Conservation (phyloP, 805 yeast species). For the Yamadazyma endophytica region DNA sequence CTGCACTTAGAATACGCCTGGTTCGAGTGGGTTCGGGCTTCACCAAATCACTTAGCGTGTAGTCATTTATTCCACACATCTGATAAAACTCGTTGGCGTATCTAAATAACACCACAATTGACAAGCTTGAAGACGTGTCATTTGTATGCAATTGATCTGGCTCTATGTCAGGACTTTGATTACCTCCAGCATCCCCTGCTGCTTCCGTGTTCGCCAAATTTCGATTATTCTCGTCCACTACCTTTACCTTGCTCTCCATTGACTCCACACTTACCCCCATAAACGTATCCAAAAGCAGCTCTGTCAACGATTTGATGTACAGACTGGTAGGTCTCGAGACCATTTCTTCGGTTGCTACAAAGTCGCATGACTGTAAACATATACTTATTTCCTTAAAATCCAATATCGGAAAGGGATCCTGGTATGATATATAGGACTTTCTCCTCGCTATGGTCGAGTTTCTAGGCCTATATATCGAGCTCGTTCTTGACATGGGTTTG, state of each 20-base stretch:
- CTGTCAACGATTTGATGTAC: conserved; percentile 51
- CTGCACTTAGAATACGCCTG: conserved; percentile 69
- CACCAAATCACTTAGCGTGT: conserved; percentile 66
- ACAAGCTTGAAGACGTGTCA: conserved; percentile 35
- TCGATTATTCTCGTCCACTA: conserved; percentile 1
- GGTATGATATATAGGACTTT: conserved; percentile 14
- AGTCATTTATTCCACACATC: conserved; percentile 75
- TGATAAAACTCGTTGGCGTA: conserved; percentile 59
- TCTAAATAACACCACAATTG: conserved; percentile 53
- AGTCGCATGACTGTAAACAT: conserved; percentile 59
- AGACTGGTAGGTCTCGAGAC: conserved; percentile 54
- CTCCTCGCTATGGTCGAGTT: conserved; percentile 16
- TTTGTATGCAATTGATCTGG: conserved; percentile 12
- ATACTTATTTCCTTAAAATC: conserved; percentile 55
- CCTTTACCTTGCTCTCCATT: conserved; percentile 5
- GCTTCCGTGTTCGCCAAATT: not conserved
- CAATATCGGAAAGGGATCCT: conserved; percentile 59
- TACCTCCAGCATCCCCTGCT: conserved; percentile 28
- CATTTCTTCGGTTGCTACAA: conserved; percentile 56
- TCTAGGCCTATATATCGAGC: conserved; percentile 25
- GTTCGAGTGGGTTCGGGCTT: conserved; percentile 72
- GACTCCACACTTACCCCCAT: conserved; percentile 41
- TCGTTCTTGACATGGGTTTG: conserved; percentile 28
- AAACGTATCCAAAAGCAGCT: conserved; percentile 59
- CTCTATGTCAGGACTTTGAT: conserved; percentile 9